phyloP scores from a whole-genome alignment of 768 basidiomycete genomes.

The Flagelloscypha sp. region DNA sequence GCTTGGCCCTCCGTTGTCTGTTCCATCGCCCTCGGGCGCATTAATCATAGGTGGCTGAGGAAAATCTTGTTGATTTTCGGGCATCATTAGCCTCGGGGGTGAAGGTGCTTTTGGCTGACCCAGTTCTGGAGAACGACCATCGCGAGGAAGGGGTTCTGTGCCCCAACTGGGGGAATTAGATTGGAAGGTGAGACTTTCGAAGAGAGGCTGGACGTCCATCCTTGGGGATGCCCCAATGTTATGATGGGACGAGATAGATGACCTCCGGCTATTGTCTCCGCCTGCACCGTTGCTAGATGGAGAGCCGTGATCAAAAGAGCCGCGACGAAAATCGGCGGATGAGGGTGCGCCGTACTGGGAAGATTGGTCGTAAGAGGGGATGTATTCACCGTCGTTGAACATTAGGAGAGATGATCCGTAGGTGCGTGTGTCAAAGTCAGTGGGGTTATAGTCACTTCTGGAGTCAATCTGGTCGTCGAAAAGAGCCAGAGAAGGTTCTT shows the following conservation, averaged over 20 bases:
- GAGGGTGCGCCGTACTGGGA: conserved; percentile 29
- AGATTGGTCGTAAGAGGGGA: conserved; percentile 22
- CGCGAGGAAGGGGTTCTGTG: conserved; percentile 35
- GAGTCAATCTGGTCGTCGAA: conserved; percentile 38
- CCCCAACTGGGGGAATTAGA: conserved; percentile 61
- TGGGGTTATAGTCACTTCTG: conserved; percentile 58
- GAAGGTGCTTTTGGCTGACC: conserved; percentile 49
- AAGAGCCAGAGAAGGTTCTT: conserved; percentile 38
- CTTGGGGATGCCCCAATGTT: conserved; percentile 43
- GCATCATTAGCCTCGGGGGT: conserved; percentile 52
- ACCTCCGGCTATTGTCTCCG: conserved; percentile 48
- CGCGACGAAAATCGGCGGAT: conserved; percentile 24
- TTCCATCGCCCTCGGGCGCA: conserved; percentile 51
- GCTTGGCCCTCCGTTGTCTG: conserved; percentile 43
- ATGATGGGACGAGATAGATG: conserved; percentile 55
- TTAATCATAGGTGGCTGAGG: conserved; percentile 49
- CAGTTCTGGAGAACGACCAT: conserved; percentile 25
- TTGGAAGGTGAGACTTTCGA: conserved; percentile 56
- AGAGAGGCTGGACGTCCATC: conserved; percentile 44
- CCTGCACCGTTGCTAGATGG: conserved; percentile 48
- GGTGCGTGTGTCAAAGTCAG: conserved; percentile 59
- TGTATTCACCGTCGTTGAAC: conserved; percentile 46
- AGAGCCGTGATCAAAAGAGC: conserved; percentile 54
- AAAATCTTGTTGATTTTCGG: conserved; percentile 32
- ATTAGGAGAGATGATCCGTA: conserved; percentile 42